These are phyloP conservation scores for Salix viminalis DNA, from an alignment of 345 rosid genomes.

Conservation along the genomic window DNA sequence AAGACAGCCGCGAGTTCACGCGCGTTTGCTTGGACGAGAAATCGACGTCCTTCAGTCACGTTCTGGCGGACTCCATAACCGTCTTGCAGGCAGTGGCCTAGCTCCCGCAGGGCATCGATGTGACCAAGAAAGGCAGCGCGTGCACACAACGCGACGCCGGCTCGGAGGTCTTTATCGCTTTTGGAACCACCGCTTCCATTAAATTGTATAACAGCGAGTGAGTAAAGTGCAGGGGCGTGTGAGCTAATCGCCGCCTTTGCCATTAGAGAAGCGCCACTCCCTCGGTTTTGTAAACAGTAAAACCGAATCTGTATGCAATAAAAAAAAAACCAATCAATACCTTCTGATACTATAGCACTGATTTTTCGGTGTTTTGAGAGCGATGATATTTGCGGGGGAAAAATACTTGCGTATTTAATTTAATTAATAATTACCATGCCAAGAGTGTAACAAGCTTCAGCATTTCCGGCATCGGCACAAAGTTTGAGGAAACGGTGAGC, in stretches of 20 bases:
- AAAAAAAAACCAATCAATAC: not conserved
- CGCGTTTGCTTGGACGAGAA: conserved; percentile 91
- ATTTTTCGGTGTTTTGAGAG: not conserved
- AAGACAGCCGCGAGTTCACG: conserved; percentile 77
- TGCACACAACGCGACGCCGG: conserved; percentile 89
- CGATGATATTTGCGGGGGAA: not conserved
- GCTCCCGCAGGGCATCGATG: conserved; percentile 89
- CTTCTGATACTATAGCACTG: not conserved
- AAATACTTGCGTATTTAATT: not conserved
- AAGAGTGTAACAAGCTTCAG: conserved; percentile 86
- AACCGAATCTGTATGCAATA: conserved; percentile 65
- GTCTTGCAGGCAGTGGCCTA: conserved; percentile 95
- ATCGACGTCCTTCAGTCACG: conserved; percentile 78
- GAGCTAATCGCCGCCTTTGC: conserved; percentile 89
- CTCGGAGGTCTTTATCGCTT: conserved; percentile 83
- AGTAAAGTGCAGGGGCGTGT: conserved; percentile 81
- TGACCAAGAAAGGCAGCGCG: conserved; percentile 89
- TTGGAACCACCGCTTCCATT: conserved; percentile 98
- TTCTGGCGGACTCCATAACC: conserved; percentile 95
- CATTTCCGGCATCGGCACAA: conserved; percentile 83
- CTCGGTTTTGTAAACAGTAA: conserved; percentile 71
- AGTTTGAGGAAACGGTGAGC: conserved; percentile 73
- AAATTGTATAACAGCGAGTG: conserved; percentile 85
- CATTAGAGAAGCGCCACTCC: conserved; percentile 87
- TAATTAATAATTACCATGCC: conserved; percentile 62